These are phyloP conservation scores for Thermomucor indicae-seudaticae DNA, from an alignment of 371 early-diverging fungal species.

Conservation along the genomic window DNA sequence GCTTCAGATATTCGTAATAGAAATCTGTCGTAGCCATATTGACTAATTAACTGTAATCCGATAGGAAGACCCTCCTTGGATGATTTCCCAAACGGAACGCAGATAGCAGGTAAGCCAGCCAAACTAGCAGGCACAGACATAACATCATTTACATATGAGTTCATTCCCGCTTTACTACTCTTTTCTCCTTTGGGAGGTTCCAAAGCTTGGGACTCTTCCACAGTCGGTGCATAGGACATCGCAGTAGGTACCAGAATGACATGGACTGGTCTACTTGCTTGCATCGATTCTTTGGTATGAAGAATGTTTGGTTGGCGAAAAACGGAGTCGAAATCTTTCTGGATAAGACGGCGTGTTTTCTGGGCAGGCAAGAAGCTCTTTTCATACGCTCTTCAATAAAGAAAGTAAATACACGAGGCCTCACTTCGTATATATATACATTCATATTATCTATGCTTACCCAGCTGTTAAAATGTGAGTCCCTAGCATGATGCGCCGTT, in stretches of 20 bases:
- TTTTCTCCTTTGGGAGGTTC: slow-evolving; percentile 18
- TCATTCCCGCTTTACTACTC: too few species aligned
- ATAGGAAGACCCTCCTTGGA: slow-evolving; percentile 62
- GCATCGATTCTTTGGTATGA: background rate
- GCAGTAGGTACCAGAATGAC: slow-evolving; percentile 72
- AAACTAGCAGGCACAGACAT: slow-evolving; percentile 88
- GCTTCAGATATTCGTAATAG: slow-evolving; percentile 49
- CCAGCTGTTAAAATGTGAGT: slow-evolving; percentile 79
- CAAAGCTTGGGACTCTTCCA: slow-evolving; percentile 20
- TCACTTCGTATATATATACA: too few species aligned
- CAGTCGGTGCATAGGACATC: slow-evolving; percentile 60
- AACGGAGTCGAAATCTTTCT: slow-evolving; percentile 70
- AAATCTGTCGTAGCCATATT: slow-evolving; percentile 75
- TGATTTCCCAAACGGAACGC: slow-evolving; percentile 53
- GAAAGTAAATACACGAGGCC: too few species aligned
- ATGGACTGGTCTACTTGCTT: slow-evolving; percentile 44
- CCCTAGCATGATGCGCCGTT: slow-evolving; percentile 79
- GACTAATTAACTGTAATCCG: slow-evolving; percentile 79
- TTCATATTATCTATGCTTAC: slow-evolving; percentile 26
- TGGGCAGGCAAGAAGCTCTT: slow-evolving; percentile 78
- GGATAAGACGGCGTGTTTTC: slow-evolving; percentile 74
- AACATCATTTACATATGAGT: slow-evolving; percentile 81
- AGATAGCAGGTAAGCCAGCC: slow-evolving; percentile 76
- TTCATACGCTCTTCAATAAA: too few species aligned
- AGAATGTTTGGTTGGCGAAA: slow-evolving; percentile 51